A percentile compares a stretch with the other conserved stretches of the same genome.
Evolutionary conservation across 2,329 filamentous ascomycete species (phyloP).

Genomic region (Torrubiellomyces zombiae): DNA sequence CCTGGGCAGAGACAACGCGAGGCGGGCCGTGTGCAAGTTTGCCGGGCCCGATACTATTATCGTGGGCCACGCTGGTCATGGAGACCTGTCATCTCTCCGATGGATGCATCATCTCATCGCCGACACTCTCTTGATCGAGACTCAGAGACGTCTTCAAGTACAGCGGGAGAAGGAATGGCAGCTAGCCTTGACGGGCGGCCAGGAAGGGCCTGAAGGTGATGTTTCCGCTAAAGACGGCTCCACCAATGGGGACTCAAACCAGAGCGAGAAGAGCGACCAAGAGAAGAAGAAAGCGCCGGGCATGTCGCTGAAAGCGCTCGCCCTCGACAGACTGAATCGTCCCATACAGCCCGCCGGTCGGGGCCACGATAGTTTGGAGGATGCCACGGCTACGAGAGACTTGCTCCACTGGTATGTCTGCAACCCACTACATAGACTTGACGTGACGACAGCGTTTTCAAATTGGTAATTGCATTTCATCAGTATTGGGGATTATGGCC

Average conservation of each 20-base stretch:
- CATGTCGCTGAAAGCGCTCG: slow-evolving; percentile 22
- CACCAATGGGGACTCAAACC: neutral
- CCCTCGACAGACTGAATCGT: slow-evolving; percentile 18
- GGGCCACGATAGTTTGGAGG: slow-evolving; percentile 27
- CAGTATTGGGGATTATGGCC: no score
- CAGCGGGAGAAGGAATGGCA: slow-evolving; percentile 5
- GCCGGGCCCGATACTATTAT: slow-evolving; percentile 29
- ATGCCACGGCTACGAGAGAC: slow-evolving; percentile 25
- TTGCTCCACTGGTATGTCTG: slow-evolving; percentile 21
- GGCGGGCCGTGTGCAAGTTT: slow-evolving; percentile 23
- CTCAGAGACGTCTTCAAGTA: slow-evolving; percentile 4
- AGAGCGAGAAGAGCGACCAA: slow-evolving; percentile 2
- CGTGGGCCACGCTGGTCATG: slow-evolving; percentile 25
- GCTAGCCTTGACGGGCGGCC: slow-evolving; percentile 1
- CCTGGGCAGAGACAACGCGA: slow-evolving; percentile 23
- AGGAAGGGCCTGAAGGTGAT: slow-evolving; percentile 2
- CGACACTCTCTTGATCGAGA: slow-evolving; percentile 25
- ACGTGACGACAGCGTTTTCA: neutral
- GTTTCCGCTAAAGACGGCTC: slow-evolving; percentile 1
- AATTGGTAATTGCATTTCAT: neutral
- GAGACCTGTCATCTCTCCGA: slow-evolving; percentile 26
- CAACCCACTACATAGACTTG: neutral
- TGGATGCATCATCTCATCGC: slow-evolving; percentile 28
- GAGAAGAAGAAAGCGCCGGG: slow-evolving; percentile 6
- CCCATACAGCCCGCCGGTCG: slow-evolving; percentile 18